Base-by-base conservation (phyloP, 805 yeast genomes). In the Metschnikowia peoriensis region DNA sequence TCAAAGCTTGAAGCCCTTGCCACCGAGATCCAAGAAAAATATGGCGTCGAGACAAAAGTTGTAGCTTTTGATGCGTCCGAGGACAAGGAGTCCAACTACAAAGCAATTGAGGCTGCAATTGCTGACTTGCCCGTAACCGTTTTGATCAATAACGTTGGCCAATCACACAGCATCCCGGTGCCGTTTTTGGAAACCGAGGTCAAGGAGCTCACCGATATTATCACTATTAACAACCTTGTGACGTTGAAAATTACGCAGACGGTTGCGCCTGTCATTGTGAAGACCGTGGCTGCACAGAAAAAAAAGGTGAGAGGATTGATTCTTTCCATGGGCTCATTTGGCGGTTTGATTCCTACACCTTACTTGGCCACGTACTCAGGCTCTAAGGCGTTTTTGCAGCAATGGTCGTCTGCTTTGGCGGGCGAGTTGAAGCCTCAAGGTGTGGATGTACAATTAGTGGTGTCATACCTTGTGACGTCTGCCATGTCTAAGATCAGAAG, bases 251-350 rank as follows among this genome's bases (percentile, higher is more conserved):
- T 92, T 59, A 92, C 99, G 15, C 88, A 88, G 66, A 69, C 82
- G n/a, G 81, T 91, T 29, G 77, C 85, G 5, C 97, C 97, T 44
- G 65, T 73, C n/a, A 84, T 94, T 61, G 68, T 77, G 38, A 71
- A 76, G 14, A 80, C 88, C 41, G 77, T 82, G 28, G 71, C 73
- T 41, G 61, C 66, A 27, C 63, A 73, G 38, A 62, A 67, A 38
- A 73, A 76, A 52, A 66, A 69, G 28, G 58, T 69, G n/a, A 80
- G 82, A 56, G 97, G 96, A 39, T 79, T 94, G 63, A 82, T 94
- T 54, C 76, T 94, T 61, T 91, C 94, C 32, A 89, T 94, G 97
- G 97, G 98, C 43, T 93, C 98, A 4, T 93, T 94, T 66, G 96
- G 97, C 49, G 99, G 98, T 4, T 78, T 92, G 60, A 77, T 89